These are phyloP conservation scores for Alternaria incomplexa DNA, from an alignment of 2,329 filamentous ascomycete genomes.

Conservation along the genomic window DNA sequence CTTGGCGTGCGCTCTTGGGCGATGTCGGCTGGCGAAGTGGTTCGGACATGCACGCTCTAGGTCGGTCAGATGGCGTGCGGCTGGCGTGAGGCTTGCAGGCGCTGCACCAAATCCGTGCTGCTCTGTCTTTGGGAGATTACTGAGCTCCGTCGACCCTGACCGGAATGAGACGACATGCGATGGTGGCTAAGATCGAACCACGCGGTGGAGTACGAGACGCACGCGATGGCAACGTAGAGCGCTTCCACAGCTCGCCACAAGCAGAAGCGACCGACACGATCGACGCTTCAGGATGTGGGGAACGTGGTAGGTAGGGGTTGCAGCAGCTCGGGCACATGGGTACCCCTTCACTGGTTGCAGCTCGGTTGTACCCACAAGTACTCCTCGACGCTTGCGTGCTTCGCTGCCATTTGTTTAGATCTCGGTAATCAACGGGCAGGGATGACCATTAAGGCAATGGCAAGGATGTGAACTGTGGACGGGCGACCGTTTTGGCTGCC, in stretches of 20 bases:
- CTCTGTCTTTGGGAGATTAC: slow-evolving; percentile 9
- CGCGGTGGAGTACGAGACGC: slow-evolving; percentile 15
- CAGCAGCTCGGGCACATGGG: slow-evolving; percentile 22
- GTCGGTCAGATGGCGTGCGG: slow-evolving; percentile 19
- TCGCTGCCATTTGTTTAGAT: slow-evolving; percentile 26
- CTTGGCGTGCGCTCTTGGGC: slow-evolving; percentile 11
- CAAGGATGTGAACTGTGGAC: slow-evolving; percentile 26
- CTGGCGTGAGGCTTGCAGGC: slow-evolving; percentile 30
- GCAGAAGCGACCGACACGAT: slow-evolving; percentile 34
- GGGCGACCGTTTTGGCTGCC: slow-evolving; percentile 25
- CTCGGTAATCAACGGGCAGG: slow-evolving; percentile 19
- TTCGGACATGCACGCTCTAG: slow-evolving; percentile 7
- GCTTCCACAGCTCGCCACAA: slow-evolving; percentile 22
- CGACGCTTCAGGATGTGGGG: slow-evolving; percentile 40
- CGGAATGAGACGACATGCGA: slow-evolving; percentile 21
- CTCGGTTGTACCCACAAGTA: slow-evolving; percentile 38
- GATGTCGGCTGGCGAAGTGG: slow-evolving; percentile 14
- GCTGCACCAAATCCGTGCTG: slow-evolving; percentile 21
- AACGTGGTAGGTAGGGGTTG: slow-evolving; percentile 30
- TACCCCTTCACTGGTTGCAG: slow-evolving; percentile 17
- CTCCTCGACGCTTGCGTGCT: slow-evolving; percentile 17
- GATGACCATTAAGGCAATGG: slow-evolving; percentile 19
- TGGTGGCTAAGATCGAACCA: slow-evolving; percentile 25
- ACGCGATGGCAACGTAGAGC: slow-evolving; percentile 24
- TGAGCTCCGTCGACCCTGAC: slow-evolving; percentile 22